phyloP scores from a whole-genome alignment of 768 basidiomycete genomes.

The Suillus sp. region DNA sequence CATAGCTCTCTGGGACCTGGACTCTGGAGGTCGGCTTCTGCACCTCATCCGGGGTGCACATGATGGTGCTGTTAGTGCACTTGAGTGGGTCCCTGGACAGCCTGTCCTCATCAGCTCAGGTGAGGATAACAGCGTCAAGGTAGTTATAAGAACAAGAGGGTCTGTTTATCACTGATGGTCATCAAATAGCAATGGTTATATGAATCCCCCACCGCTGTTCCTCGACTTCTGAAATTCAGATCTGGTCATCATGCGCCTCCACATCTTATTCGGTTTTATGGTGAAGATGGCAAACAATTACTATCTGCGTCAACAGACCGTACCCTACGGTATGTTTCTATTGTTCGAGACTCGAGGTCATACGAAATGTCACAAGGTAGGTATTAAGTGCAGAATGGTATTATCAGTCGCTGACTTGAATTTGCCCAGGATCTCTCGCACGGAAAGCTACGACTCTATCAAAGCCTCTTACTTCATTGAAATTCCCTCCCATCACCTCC shows the following conservation, averaged over 20 bases:
- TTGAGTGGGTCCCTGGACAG: slow-evolving; percentile 94
- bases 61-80: slow-evolving; percentile 75
- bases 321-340: slow-evolving; percentile 84
- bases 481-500: slow-evolving; percentile 78
- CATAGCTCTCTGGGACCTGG: slow-evolving; percentile 92
- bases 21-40: slow-evolving; percentile 75
- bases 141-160: slow-evolving; percentile 32
- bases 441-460: slow-evolving; percentile 81
- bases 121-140: slow-evolving; percentile 95
- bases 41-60: slow-evolving; percentile 90
- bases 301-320: slow-evolving; percentile 89
- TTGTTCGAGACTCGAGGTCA: slow-evolving; percentile 93
- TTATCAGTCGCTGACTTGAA: slow-evolving; percentile 12
- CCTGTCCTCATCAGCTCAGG: slow-evolving; percentile 88
- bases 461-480: slow-evolving; percentile 78
- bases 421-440: slow-evolving; percentile 67
- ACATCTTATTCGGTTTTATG: slow-evolving; percentile 91
- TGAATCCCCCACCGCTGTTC: slow-evolving; percentile 85
- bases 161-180: slow-evolving; percentile 8
- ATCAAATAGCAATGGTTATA: slow-evolving; percentile 90
- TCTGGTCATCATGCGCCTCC: slow-evolving; percentile 92
- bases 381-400: slow-evolving; percentile 8
- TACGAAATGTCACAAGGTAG: slow-evolving; percentile 93
- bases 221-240: slow-evolving; percentile 87
- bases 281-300: slow-evolving; percentile 94